Conservation (phyloP, 75 land plant species). For the Azolla pinnata region DNA sequence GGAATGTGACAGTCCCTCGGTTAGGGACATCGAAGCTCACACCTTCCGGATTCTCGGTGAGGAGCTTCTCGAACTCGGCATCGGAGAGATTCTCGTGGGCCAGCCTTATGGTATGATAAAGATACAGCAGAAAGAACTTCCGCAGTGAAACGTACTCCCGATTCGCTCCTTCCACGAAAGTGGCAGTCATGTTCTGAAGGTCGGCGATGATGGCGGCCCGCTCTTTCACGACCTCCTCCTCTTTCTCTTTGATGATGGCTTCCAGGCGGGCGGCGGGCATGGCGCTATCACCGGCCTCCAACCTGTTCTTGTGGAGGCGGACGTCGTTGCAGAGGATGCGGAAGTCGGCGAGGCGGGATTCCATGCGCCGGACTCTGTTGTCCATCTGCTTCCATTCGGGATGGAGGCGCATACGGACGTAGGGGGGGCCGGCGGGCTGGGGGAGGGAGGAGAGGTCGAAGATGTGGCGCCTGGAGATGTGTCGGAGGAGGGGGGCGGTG, state of each 20-base stretch:
- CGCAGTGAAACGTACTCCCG: constrained; percentile 1
- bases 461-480: neutral
- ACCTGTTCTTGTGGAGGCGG: neutral
- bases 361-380: constrained; percentile 6
- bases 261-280: neutral
- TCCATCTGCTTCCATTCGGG: constrained; percentile 9
- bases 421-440: neutral
- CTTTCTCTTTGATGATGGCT: constrained; percentile 1
- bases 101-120: neutral
- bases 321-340: constrained; percentile 3
- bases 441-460: neutral
- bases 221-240: neutral
- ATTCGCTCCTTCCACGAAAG: constrained; percentile 1
- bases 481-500: neutral
- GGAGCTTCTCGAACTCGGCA: constrained; percentile 1
- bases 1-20: neutral
- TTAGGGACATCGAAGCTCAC: neutral
- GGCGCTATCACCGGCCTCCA: neutral
- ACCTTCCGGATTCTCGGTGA: neutral
- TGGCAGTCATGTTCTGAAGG: neutral
- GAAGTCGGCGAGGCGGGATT: constrained; percentile 3
- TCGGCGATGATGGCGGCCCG: neutral
- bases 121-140: neutral
- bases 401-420: constrained; percentile 5
- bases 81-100: neutral